Conservation (phyloP, 176 grass and related monocot genomes). For the Lolium perenne region DNA sequence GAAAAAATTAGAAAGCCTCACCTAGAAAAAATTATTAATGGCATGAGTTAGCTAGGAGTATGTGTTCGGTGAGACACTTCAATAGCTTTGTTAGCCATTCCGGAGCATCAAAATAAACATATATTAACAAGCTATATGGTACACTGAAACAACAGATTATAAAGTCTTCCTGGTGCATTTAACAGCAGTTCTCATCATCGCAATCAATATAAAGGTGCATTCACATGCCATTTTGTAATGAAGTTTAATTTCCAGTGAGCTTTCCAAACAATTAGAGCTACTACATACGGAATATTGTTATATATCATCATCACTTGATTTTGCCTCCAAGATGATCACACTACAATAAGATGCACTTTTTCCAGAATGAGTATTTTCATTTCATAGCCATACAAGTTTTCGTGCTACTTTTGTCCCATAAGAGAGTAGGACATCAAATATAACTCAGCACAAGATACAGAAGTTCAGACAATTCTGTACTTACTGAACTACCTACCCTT, state of each 20-base stretch:
- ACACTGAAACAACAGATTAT: background rate
- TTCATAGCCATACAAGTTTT: background rate
- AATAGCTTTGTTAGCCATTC: background rate
- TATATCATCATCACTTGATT: background rate
- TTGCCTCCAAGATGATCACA: background rate
- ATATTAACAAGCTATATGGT: background rate
- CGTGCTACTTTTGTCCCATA: background rate
- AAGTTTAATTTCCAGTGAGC: background rate
- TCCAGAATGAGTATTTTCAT: background rate
- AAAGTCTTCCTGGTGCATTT: background rate
- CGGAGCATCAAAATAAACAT: slow-evolving; percentile 27
- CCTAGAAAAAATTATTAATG: background rate
- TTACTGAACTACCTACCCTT: background rate
- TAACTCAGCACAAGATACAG: background rate
- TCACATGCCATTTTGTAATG: background rate
- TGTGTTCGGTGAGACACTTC: background rate
- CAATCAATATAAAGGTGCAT: background rate
- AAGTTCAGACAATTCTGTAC: background rate
- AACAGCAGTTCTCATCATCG: background rate
- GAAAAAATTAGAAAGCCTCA: background rate
- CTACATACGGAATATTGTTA: background rate
- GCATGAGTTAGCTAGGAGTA: slow-evolving; percentile 26
- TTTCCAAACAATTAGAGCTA: background rate
- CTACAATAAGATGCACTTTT: background rate
- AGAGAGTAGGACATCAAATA: background rate